These are phyloP conservation scores for Closterium sp. DNA, from an alignment of 139 green algal genomes.

Conservation along the genomic window DNA sequence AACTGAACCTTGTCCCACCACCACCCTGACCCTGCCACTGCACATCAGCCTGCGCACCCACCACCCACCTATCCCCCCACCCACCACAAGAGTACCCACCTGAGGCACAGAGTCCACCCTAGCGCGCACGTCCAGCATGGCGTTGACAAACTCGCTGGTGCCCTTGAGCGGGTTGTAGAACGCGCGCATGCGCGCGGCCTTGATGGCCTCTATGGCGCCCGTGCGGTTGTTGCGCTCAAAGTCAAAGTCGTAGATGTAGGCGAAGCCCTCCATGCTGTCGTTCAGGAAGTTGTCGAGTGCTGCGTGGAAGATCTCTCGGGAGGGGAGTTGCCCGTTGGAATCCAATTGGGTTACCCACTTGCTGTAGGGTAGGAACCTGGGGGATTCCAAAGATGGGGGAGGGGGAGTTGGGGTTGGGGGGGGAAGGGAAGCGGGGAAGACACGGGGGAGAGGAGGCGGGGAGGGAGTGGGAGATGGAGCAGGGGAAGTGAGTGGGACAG, in stretches of 20 bases:
- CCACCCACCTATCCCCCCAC: too few relatives aligned
- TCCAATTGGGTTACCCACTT: not conserved
- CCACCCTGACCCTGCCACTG: too few relatives aligned
- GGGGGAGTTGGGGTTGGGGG: too few relatives aligned
- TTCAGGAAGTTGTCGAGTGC: not conserved
- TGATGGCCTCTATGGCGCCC: not conserved
- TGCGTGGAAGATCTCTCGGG: not conserved
- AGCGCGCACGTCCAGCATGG: not conserved
- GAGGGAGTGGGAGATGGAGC: too few relatives aligned
- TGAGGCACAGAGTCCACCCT: too few relatives aligned
- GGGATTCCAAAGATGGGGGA: too few relatives aligned
- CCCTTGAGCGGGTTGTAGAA: not conserved
- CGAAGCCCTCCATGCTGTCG: not conserved
- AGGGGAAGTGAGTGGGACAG: too few relatives aligned
- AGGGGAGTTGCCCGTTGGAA: not conserved
- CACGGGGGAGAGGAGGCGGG: not conserved
- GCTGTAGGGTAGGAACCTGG: not conserved
- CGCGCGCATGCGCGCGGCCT: not conserved
- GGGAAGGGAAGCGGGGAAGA: too few relatives aligned
- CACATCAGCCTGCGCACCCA: too few relatives aligned
- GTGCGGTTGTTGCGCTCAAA: not conserved
- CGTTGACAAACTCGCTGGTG: not conserved
- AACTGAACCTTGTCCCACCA: too few relatives aligned
- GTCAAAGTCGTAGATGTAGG: not conserved
- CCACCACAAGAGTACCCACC: too few relatives aligned